Percentiles rank a stretch among this genome's conserved stretches.
These are phyloP conservation scores for Lactarius sanguifluus DNA, from an alignment of 768 basidiomycete genomes.

Conservation along the genomic window DNA sequence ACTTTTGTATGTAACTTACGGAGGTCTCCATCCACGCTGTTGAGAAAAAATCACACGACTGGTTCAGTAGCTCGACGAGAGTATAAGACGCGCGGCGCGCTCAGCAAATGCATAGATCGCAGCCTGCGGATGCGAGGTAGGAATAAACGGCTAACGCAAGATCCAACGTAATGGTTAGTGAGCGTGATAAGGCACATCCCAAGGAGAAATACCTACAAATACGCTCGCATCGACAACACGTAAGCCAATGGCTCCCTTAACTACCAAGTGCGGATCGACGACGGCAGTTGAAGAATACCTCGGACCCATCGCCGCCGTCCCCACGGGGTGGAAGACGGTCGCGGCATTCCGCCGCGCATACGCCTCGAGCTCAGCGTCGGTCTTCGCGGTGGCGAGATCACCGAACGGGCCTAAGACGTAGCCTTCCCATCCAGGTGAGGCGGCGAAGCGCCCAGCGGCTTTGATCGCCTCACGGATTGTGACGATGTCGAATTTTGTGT, in stretches of 20 bases:
- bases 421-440: conserved; percentile 25
- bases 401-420: conserved; percentile 20
- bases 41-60: neutral
- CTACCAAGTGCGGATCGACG: conserved; percentile 35
- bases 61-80: neutral
- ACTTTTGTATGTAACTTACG: too few relatives aligned
- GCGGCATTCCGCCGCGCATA: conserved; percentile 18
- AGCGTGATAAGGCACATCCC: neutral
- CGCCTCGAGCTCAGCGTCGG: conserved; percentile 24
- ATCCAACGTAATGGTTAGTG: neutral
- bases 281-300: conserved; percentile 20
- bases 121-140: conserved; percentile 7
- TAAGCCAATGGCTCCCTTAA: conserved; percentile 41
- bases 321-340: conserved; percentile 23
- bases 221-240: conserved; percentile 41
- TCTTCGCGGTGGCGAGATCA: conserved; percentile 19
- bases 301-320: conserved; percentile 30
- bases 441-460: neutral
- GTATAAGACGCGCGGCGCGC: neutral
- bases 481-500: conserved; percentile 2
- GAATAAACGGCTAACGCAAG: conserved; percentile 2
- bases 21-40: too few relatives aligned
- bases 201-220: conserved; percentile 24
- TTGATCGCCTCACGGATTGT: conserved; percentile 10
- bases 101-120: conserved; percentile 1